Percentiles rank a stretch among this genome's conserved stretches.
These are phyloP conservation scores for Ascochyta lentis DNA, from an alignment of 2,329 filamentous ascomycete genomes.

Conservation along the genomic window DNA sequence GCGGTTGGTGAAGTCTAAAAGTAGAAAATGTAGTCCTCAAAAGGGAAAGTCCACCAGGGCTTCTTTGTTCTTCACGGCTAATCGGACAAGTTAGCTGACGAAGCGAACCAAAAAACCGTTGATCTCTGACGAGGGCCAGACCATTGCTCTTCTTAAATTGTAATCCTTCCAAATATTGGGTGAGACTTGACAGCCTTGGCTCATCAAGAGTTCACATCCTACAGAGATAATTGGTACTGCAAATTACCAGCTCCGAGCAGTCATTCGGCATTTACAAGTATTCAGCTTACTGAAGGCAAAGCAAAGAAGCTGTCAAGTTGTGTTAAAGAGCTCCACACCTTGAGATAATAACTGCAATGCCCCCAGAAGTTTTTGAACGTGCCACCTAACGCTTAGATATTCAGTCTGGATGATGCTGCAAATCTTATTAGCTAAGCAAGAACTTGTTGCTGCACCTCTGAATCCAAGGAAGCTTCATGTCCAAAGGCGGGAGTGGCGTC, in stretches of 20 bases:
- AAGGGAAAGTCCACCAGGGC: neutral
- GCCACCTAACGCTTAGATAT: no score
- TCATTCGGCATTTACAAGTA: no score
- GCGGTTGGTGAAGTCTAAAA: neutral
- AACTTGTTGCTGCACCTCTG: neutral
- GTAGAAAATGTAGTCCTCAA: neutral
- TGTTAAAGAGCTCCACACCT: no score
- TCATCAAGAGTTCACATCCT: neutral
- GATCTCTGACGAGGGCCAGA: neutral
- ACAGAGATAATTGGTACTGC: no score
- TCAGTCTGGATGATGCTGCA: no score
- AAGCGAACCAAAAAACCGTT: neutral
- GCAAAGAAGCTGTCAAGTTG: no score
- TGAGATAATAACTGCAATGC: no score
- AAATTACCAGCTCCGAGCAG: no score
- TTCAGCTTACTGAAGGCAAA: no score
- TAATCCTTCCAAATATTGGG: neutral
- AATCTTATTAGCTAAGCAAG: no score
- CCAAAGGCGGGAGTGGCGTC: neutral
- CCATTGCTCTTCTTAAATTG: neutral
- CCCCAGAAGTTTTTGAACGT: no score
- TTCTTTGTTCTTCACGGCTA: constrained; percentile 3
- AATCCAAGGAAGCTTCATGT: neutral
- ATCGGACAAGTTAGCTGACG: neutral
- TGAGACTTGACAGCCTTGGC: neutral